Evolutionary conservation across 2,329 filamentous ascomycete genomes (phyloP).

Genomic region (Microdochium paspali): DNA sequence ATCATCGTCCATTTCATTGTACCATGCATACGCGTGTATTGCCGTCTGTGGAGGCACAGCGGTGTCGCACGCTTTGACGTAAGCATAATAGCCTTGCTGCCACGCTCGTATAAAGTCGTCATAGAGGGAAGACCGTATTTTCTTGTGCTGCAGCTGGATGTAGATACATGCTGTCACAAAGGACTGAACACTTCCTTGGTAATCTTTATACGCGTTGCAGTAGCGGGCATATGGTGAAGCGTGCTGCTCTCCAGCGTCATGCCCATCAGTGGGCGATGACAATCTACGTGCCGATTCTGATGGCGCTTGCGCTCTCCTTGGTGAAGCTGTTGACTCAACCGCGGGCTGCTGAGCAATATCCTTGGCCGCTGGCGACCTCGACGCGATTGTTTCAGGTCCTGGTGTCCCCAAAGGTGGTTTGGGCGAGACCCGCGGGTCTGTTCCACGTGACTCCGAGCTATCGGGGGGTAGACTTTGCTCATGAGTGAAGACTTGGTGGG

Average conservation of each 20-base stretch:
- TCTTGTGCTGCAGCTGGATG: slow-evolving; percentile 14
- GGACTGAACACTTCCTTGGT: slow-evolving; percentile 15
- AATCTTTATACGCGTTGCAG: slow-evolving; percentile 16
- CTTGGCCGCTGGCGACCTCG: too few relatives aligned
- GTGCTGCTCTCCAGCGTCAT: too few relatives aligned
- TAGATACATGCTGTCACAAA: slow-evolving; percentile 21
- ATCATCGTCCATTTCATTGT: slow-evolving; percentile 20
- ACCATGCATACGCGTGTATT: slow-evolving; percentile 21
- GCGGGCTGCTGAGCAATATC: too few relatives aligned
- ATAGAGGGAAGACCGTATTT: slow-evolving; percentile 18
- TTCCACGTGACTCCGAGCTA: not conserved
- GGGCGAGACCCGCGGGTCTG: not conserved
- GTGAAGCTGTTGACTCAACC: too few relatives aligned
- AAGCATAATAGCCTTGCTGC: slow-evolving; percentile 18
- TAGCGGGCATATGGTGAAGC: slow-evolving; percentile 16
- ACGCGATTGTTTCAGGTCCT: too few relatives aligned
- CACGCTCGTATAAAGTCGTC: slow-evolving; percentile 25
- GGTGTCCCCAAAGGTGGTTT: not conserved
- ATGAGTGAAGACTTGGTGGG: not conserved
- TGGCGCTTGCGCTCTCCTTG: too few relatives aligned
- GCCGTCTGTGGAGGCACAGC: slow-evolving; percentile 9
- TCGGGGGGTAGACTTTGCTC: not conserved
- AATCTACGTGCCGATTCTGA: too few relatives aligned
- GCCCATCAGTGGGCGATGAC: too few relatives aligned
- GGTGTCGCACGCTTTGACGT: slow-evolving; percentile 16